Conservation (phyloP, 352 stramenopile genomes). For the Phytophthora colocasiae region DNA sequence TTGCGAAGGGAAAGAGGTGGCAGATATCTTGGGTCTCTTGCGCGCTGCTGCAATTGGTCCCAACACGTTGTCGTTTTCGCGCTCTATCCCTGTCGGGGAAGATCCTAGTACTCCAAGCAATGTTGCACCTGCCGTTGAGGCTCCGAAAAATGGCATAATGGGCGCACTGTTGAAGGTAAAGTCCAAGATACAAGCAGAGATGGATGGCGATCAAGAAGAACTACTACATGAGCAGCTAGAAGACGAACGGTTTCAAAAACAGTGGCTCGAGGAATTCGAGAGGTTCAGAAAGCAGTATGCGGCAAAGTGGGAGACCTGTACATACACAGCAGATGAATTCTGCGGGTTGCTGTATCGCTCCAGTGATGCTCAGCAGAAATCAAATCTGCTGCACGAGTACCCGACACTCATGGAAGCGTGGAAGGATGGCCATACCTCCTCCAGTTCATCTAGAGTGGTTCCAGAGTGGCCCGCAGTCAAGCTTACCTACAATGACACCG, state of each 20-base stretch:
- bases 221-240: conserved; percentile 48
- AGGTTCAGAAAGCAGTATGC: conserved; percentile 51
- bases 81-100: conserved; percentile 1
- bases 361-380: conserved; percentile 53
- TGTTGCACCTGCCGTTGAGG: conserved; percentile 1
- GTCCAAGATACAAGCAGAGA: conserved; percentile 63
- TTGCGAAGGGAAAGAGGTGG: conserved; percentile 34
- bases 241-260: conserved; percentile 55
- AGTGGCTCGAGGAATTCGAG: conserved; percentile 71
- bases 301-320: conserved; percentile 71
- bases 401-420: conserved; percentile 68
- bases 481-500: conserved; percentile 12
- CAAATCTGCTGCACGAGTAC: conserved; percentile 55
- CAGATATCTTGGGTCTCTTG: conserved; percentile 40
- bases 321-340: conserved; percentile 71
- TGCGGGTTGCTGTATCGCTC: conserved; percentile 68
- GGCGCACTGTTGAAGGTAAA: conserved; percentile 65
- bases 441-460: conserved; percentile 32
- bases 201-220: conserved; percentile 49
- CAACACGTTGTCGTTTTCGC: conserved; percentile 48
- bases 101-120: background rate
- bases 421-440: conserved; percentile 36
- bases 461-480: conserved; percentile 51
- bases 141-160: conserved; percentile 50
- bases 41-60: conserved; percentile 31